Percentiles rank a stretch among this genome's conserved stretches.
phyloP scores from a whole-genome alignment of 148 eudicot genomes.

The Silene uniflora region DNA sequence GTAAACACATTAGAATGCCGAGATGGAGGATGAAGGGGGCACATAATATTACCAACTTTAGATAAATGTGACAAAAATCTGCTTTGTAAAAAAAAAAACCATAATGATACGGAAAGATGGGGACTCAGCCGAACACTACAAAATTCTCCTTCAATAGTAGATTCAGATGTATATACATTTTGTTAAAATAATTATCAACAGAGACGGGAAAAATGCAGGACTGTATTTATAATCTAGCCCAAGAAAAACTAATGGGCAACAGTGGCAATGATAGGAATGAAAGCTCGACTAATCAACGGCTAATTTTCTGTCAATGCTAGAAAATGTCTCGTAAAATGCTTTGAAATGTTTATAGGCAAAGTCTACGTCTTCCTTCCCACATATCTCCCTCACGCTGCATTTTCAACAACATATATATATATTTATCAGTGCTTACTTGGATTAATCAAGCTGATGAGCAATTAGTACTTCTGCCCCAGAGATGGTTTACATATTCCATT shows the following conservation, averaged over 20 bases:
- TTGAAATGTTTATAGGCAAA: constrained; percentile 88
- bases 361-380: constrained; percentile 79
- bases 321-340: constrained; percentile 75
- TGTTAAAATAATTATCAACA: neutral
- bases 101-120: too few species aligned
- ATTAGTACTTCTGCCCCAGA: neutral
- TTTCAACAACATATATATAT: neutral
- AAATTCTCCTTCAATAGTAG: neutral
- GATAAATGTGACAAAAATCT: too few species aligned
- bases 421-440: neutral
- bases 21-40: too few species aligned
- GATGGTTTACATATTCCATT: neutral
- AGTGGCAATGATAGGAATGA: neutral
- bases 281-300: constrained; percentile 49
- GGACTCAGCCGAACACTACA: neutral
- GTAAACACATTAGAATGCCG: too few species aligned
- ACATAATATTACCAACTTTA: too few species aligned
- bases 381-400: constrained; percentile 83
- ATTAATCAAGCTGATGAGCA: neutral
- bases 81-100: neutral
- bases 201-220: neutral
- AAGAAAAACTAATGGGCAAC: neutral
- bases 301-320: constrained; percentile 65
- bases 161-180: neutral
- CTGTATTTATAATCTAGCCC: neutral